Evolutionary conservation across 495 filamentous ascomycete genomes (phyloP), one percentile per base, ranked within the genome.

Genomic region (Aspergillus cavernicola): DNA sequence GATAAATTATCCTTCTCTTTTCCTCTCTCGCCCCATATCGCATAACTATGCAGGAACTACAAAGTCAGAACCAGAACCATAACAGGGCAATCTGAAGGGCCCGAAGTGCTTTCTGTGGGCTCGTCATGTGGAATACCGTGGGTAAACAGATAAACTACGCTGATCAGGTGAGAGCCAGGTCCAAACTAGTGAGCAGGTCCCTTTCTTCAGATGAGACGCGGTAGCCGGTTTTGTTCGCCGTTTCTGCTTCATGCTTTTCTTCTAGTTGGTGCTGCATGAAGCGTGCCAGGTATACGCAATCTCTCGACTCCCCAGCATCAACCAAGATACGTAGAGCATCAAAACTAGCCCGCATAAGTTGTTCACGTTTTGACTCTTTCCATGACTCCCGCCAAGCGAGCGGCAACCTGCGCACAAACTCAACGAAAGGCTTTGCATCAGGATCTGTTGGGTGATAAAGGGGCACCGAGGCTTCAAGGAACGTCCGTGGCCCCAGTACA

Each of bases 361-460:
- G 49, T 37, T 66, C 67, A 16, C 60, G 65, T 16, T 60, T 55
- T 8, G 20, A 4, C 11, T 62, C 43, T 16, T 43, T 51, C 60
- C 53, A 68, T 7, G 58, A 26, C n/a, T 59, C 55, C 20, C 62
- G 36, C 35, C 54, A 47, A 16, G 23, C 48, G 7, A 49, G 37
- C 10, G 59, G 56, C 3, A 66, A 16, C 2, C 28, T 38, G 12
- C 58, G 52, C 40, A 67, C 53, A 47, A 60, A 67, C 24, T 55
- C 38, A 18, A 75, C 46, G 38, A 74, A 67, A 4, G 66, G 69
- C 13, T 46, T 50, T 1, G 67, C 20, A 26, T 71, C 60, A 12
- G 69, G 72, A 24, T 64, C 39, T 12, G 59, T 59, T 6, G 73
- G 73, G 50, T 77, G 69, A 20, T 65, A 68, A 20, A 75, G 48